phyloP scores from a whole-genome alignment of 495 filamentous ascomycete species.

The Lepraria neglecta region DNA sequence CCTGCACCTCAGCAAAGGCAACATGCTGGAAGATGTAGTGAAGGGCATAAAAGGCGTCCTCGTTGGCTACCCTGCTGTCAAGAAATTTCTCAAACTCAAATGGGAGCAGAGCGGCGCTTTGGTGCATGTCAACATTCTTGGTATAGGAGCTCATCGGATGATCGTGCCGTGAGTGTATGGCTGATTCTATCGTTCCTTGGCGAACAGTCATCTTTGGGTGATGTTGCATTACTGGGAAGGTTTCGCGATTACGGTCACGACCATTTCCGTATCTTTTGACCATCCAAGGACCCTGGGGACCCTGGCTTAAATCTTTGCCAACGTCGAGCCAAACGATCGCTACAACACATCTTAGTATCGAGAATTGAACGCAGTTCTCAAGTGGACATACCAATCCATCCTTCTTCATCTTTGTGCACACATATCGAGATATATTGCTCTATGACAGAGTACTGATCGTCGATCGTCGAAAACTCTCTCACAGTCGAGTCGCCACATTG shows the following conservation, averaged over 20 bases:
- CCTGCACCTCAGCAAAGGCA: constrained; percentile 27
- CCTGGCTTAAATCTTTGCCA: constrained; percentile 22
- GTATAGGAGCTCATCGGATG: constrained; percentile 2
- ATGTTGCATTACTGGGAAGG: constrained; percentile 13
- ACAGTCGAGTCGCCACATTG: constrained; percentile 28
- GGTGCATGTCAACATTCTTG: constrained; percentile 2
- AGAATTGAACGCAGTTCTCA: neutral
- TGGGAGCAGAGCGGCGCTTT: constrained; percentile 21
- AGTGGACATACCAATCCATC: neutral
- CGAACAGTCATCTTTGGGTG: constrained; percentile 2
- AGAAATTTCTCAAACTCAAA: constrained; percentile 25
- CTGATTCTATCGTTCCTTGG: constrained; percentile 2
- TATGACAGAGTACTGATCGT: constrained; percentile 25
- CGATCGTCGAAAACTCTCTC: constrained; percentile 22
- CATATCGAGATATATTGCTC: constrained; percentile 31
- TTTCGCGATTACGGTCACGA: constrained; percentile 1
- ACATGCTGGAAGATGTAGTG: constrained; percentile 27
- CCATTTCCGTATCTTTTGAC: neutral
- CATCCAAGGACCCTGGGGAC: constrained; percentile 25
- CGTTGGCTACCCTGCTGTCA: constrained; percentile 11
- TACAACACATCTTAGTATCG: neutral
- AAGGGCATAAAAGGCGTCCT: constrained; percentile 31
- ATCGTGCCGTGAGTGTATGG: neutral
- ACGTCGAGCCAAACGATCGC: constrained; percentile 23
- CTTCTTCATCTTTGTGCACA: constrained; percentile 16